phyloP scores from a whole-genome alignment of 2,329 filamentous ascomycete species.

The Paecilomyces variotii region DNA sequence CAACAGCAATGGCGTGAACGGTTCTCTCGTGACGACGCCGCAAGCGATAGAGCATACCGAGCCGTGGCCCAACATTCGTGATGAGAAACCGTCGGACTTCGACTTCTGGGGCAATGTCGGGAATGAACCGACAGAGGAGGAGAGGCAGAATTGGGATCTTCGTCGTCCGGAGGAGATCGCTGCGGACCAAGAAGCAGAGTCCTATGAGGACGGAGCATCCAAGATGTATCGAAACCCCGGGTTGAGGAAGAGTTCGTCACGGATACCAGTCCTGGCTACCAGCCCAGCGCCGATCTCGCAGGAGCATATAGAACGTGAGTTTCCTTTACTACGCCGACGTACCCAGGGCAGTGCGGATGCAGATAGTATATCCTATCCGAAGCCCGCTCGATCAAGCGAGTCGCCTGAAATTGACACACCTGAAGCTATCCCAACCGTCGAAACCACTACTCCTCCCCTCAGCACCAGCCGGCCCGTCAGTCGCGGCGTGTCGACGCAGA shows the following conservation, averaged over 20 bases:
- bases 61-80: conserved; percentile 26
- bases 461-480: conserved; percentile 10
- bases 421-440: conserved; percentile 16
- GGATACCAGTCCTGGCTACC: conserved; percentile 76
- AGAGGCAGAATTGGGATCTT: conserved; percentile 58
- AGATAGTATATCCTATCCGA: conserved; percentile 51
- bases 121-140: conserved; percentile 32
- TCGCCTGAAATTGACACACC: conserved; percentile 17
- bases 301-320: conserved; percentile 66
- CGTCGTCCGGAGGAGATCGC: conserved; percentile 71
- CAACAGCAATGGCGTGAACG: conserved; percentile 21
- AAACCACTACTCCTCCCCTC: conserved; percentile 19
- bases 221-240: conserved; percentile 47
- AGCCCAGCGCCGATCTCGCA: conserved; percentile 69
- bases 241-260: conserved; percentile 58
- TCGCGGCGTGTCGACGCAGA: conserved; percentile 11
- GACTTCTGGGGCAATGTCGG: conserved; percentile 24
- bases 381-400: conserved; percentile 61
- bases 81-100: conserved; percentile 23
- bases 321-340: conserved; percentile 54
- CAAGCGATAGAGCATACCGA: conserved; percentile 21
- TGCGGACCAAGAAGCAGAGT: conserved; percentile 27
- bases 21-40: conserved; percentile 14
- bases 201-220: conserved; percentile 23
- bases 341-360: conserved; percentile 53